Evolutionary conservation across 768 basidiomycete genomes (phyloP).

Genomic region (Heimioporus sp.): DNA sequence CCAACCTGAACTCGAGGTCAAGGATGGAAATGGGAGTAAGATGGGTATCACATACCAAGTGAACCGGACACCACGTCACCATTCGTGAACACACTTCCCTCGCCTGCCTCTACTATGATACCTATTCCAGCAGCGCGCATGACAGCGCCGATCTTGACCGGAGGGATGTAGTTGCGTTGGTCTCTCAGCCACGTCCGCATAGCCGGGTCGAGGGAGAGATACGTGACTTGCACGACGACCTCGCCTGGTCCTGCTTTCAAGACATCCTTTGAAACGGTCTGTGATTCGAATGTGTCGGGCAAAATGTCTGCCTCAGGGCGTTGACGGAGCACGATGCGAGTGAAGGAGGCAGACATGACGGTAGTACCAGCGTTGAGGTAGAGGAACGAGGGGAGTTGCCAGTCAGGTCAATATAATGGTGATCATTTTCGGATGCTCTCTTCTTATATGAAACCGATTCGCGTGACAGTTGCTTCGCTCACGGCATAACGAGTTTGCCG

Average conservation of each 20-base stretch:
- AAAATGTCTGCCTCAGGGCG: slow-evolving; percentile 69
- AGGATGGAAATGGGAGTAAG: not conserved
- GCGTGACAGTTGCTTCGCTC: no score
- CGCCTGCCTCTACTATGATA: slow-evolving; percentile 57
- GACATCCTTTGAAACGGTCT: slow-evolving; percentile 47
- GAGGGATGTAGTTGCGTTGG: slow-evolving; percentile 65
- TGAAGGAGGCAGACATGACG: slow-evolving; percentile 42
- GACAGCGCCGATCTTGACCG: slow-evolving; percentile 69
- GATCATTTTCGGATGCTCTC: no score
- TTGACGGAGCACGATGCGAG: slow-evolving; percentile 71
- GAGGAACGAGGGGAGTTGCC: not conserved
- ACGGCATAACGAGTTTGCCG: no score
- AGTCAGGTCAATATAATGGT: no score
- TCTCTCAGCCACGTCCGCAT: slow-evolving; percentile 85
- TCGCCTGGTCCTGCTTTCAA: slow-evolving; percentile 52
- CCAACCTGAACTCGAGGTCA: slow-evolving; percentile 55
- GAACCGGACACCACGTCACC: slow-evolving; percentile 70
- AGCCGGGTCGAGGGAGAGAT: slow-evolving; percentile 82
- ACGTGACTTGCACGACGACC: slow-evolving; percentile 76
- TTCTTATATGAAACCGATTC: no score
- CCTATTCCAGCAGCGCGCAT: slow-evolving; percentile 77
- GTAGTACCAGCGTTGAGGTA: not conserved
- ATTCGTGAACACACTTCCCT: slow-evolving; percentile 49
- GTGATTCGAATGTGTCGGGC: slow-evolving; percentile 69
- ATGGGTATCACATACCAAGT: slow-evolving; percentile 46